Conservation (phyloP, 768 basidiomycete species). For the Hericium erinaceus region DNA sequence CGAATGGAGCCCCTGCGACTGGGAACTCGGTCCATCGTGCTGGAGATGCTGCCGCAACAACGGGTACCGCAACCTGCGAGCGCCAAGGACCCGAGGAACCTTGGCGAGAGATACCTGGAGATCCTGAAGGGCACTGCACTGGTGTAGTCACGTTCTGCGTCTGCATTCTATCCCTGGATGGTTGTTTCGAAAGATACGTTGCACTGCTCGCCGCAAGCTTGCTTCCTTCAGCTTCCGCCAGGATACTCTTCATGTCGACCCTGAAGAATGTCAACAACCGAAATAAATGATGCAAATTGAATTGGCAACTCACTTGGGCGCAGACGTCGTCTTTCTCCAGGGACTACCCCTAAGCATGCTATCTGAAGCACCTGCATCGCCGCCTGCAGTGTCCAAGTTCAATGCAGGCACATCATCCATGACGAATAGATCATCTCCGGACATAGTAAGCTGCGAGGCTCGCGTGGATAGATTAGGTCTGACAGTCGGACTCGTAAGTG, state of each 20-base stretch:
- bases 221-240: conserved; percentile 60
- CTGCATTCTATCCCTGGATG: background rate
- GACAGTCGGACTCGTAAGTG: conserved; percentile 19
- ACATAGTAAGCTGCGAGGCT: conserved; percentile 15
- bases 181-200: background rate
- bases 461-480: conserved; percentile 13
- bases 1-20: background rate
- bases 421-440: conserved; percentile 63
- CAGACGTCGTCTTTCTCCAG: conserved; percentile 27
- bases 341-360: conserved; percentile 14
- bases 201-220: background rate
- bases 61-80: background rate
- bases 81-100: background rate
- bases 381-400: conserved; percentile 10
- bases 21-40: background rate
- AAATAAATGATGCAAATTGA: background rate
- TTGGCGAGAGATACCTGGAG: background rate
- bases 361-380: background rate
- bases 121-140: background rate
- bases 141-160: background rate
- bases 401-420: conserved; percentile 61
- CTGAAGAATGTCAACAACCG: conserved; percentile 26
- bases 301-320: conserved; percentile 38
- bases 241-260: conserved; percentile 76
- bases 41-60: background rate